phyloP scores from a whole-genome alignment of 1,139 yeast genomes.

The Yamadazyma songkhlaensis region DNA sequence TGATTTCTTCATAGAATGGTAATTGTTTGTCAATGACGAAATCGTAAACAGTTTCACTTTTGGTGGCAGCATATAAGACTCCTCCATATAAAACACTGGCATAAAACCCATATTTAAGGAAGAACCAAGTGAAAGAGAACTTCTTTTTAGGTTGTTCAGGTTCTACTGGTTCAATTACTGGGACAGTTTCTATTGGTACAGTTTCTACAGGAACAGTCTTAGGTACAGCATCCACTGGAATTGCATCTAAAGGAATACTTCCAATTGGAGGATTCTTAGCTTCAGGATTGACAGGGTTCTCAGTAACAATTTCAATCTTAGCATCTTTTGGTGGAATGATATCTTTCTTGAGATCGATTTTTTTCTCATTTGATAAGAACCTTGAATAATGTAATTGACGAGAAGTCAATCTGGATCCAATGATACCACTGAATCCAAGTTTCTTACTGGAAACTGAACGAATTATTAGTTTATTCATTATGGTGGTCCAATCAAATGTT shows the following conservation, averaged over 20 bases:
- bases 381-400: background rate
- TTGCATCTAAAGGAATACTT: too few species aligned
- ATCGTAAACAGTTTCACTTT: conserved; percentile 45
- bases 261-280: conserved; percentile 1
- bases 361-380: background rate
- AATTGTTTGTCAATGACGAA: conserved; percentile 44
- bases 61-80: conserved; percentile 42
- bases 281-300: background rate
- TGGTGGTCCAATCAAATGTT: conserved; percentile 4
- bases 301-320: background rate
- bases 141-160: conserved; percentile 19
- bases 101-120: conserved; percentile 30
- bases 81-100: conserved; percentile 37
- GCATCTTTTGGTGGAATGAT: too few species aligned
- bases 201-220: background rate
- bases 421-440: background rate
- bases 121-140: conserved; percentile 31
- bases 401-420: background rate
- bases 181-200: background rate
- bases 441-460: conserved; percentile 3
- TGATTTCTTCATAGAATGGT: conserved; percentile 44
- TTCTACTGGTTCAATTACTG: conserved; percentile 5
- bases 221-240: background rate
- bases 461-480: conserved; percentile 4
- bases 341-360: background rate